Evolutionary conservation across 2,329 filamentous ascomycete species (phyloP).

Genomic region (Myriosclerotinia duriaeana): DNA sequence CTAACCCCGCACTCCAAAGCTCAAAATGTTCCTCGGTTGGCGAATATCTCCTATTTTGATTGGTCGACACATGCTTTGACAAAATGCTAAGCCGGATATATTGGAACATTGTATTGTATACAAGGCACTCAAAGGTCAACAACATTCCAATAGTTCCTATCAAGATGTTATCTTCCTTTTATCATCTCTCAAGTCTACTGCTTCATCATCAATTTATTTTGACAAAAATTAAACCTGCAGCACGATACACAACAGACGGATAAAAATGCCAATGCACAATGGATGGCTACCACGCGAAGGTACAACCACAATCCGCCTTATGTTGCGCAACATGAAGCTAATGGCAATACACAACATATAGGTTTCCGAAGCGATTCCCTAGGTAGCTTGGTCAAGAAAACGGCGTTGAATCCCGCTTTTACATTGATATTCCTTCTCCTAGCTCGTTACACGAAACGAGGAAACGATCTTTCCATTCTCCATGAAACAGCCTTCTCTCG

Average conservation of each 20-base stretch:
- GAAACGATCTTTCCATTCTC: conserved; percentile 53
- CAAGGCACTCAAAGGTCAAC: not conserved
- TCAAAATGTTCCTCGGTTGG: conserved; percentile 3
- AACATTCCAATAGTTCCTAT: not conserved
- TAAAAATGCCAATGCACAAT: conserved; percentile 49
- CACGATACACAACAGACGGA: conserved; percentile 15
- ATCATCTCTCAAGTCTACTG: not conserved
- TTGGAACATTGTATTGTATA: not conserved
- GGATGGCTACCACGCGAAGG: conserved; percentile 57
- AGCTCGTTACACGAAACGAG: conserved; percentile 62
- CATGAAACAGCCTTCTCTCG: conserved; percentile 53
- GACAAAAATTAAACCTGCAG: not conserved
- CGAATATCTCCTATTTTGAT: not conserved
- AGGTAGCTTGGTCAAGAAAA: conserved; percentile 56
- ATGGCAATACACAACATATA: conserved; percentile 25
- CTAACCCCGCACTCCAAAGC: conserved; percentile 9
- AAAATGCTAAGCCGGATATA: conserved; percentile 9
- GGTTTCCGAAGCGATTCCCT: conserved; percentile 61
- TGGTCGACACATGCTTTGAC: not conserved
- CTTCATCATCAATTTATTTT: not conserved
- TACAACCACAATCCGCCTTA: conserved; percentile 16
- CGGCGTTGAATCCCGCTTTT: conserved; percentile 62
- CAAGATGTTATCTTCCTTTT: not conserved
- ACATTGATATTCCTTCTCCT: conserved; percentile 63
- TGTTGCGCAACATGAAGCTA: not conserved